Base-by-base conservation (phyloP, 495 filamentous ascomycete species). In the Aspergillus nanangensis region DNA sequence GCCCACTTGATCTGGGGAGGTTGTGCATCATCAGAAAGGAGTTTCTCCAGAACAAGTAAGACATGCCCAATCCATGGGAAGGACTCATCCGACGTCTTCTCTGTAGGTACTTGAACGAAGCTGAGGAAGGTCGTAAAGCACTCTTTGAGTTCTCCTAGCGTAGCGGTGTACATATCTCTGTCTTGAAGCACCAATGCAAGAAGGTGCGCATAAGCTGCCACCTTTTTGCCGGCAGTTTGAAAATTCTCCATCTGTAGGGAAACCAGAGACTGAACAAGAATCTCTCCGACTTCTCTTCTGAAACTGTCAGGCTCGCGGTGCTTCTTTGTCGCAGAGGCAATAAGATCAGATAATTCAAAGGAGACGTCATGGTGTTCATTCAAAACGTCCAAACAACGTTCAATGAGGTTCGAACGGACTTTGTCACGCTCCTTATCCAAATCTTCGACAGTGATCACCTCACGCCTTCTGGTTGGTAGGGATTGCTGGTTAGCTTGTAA, bases 41-140 rank as follows among this genome's bases (percentile, higher is more conserved):
- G 70, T 44, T 86, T 89, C 68, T 99, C 94, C 17, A 96, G 77
- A 22, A 96, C 82, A 13, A 97, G 81, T 18, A 97, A 74, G 9
- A 97, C 81, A 53, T 90, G 88, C 25, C 89, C 86, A 55, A 97
- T 82, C 93, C 93, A 99, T 9, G 91, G 88, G 24, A 91, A 80
- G 25, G 86, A 68, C 45, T 93, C 84, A 32, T 94, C 87, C 7
- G 74, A 64, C 17, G 79, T 66, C 41, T 83, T 80, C 29, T 82
- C 78, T 0, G 80, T 70, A 3, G 67, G 53, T 15, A 92, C 74
- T 51, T 87, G 82, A 56, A 99, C 80, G 58, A 96, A 96, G 13
- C 74, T 72, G 24, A 95, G 73, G 50, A 96, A 81, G 17, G 80
- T 80, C 14, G 61, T 58, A 35, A 96, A 84, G 56, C 84, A 87